Base-by-base conservation (phyloP, 306 rosid species). In the Rosa chinensis region DNA sequence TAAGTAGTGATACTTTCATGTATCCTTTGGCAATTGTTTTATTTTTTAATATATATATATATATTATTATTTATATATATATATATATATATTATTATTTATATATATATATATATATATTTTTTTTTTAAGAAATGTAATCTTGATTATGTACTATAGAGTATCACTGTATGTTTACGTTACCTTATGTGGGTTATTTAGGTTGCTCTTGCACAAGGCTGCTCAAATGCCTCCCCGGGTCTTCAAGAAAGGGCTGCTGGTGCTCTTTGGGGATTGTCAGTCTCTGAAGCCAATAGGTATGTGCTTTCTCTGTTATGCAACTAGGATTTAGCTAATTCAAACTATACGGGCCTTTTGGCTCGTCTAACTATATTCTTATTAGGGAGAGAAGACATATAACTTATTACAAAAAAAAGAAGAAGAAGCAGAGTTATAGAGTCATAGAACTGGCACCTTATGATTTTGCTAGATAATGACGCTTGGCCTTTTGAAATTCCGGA, bases 221-320 rank as follows among this genome's bases (percentile, higher is more conserved):
- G 99, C 84, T 88, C 99, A 84, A 93, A 92, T 82, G 99, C 94
- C 81, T 96, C 99, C 75, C 90, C 97, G 10, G 99, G 98, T 79
- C 98, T 96, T 85, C 99, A 96, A 83, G 99, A 96, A 89, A 90
- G 99, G 86, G 99, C 99, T 74, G 99, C 99, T 55, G 99, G 99
- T 86, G 99, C 99, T 81, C 97, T 96, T 59, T 96, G 99, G 99
- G 99, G 99, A 87, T 82, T 96, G 86, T 96, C 99, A 35, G 98
- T 96, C 81, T 96, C 99, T 25, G 99, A 96, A 90, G 92, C 96
- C 81, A 96, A 96, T 78, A 96, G 99, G 99, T 96, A 86, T 77
- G 76, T 77, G 49, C 16, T 62, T 35, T 40, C 4, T 76, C 28
- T 44, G 39, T 3, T 44, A 47, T 21, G 53, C 62, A 72, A 63